Evolutionary conservation across 2,329 filamentous ascomycete genomes (phyloP), one percentile per base, ranked within the genome.

Genomic region (Clarireedia homoeocarpa): DNA sequence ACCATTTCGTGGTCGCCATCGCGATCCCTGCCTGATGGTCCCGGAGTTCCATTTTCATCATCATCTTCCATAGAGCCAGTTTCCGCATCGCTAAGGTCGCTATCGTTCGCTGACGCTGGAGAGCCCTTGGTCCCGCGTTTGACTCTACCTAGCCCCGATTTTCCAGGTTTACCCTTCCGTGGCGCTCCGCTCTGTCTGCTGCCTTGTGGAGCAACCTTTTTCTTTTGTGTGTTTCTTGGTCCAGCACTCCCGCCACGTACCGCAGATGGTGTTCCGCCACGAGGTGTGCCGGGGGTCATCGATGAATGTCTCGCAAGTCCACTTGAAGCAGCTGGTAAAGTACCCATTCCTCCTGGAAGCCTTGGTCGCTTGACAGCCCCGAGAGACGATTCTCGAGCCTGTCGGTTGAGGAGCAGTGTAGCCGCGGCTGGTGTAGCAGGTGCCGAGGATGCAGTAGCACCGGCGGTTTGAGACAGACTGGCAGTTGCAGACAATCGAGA

Each of bases 21-120:
- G 58, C 72, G 69, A 65, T 82, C 83, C 63, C 84, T 77, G 53
- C 42, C 47, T 39, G 76, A 74, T 34, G 77, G 73, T n/a, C 61
- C 58, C 14, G 66, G 62, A 6, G 65, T 60, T 14, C 52, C 58
- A 17, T 54, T 59, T 40, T 73, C 66, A 49, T 81, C 75, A 53
- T 78, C 75, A 48, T 83, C 76, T 50, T 79, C 73, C 51, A 74
- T 75, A 63, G 80, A 78, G 52, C 73, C 72, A 48, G 80, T 79
- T 46, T 81, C 81, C 6, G 81, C 82, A 52, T 85, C 83, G 0
- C 82, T 85, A 42, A 85, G 74, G 65, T 86, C 83, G 63, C 81
- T 84, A 58, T 86, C 83, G 51, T 77, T 81, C 5, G 79, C 81
- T 4, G 82, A 83, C 4, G 80, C 81, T 2, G 83, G 81, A 2